These are phyloP conservation scores for Saprolegnia diclina DNA, from an alignment of 352 stramenopile genomes.

Conservation along the genomic window DNA sequence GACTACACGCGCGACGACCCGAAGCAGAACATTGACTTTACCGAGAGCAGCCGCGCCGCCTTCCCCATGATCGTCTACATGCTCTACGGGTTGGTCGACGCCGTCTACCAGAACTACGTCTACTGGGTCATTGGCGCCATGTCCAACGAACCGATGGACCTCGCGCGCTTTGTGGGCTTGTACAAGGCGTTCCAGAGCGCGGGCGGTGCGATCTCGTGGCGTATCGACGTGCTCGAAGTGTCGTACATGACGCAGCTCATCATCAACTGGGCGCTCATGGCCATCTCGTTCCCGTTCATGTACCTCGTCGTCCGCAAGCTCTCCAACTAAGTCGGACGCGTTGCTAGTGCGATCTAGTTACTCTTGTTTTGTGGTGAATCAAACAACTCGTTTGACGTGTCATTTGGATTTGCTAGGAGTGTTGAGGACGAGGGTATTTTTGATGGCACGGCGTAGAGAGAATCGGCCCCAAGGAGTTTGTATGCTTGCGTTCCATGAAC, in stretches of 20 bases:
- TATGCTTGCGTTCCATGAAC: no score
- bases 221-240: constrained; percentile 32
- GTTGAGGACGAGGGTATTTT: no score
- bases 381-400: no score
- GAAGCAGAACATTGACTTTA: constrained; percentile 34
- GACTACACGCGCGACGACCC: constrained; percentile 33
- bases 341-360: neutral
- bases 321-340: neutral
- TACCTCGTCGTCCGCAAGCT: neutral
- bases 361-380: no score
- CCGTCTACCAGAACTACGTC: constrained; percentile 64
- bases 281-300: constrained; percentile 15
- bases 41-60: constrained; percentile 9
- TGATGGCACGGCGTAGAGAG: no score
- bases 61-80: constrained; percentile 54
- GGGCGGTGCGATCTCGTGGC: constrained; percentile 37
- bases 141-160: constrained; percentile 33
- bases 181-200: constrained; percentile 63
- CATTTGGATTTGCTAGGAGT: no score
- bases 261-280: constrained; percentile 36
- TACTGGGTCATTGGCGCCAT: constrained; percentile 74
- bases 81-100: constrained; percentile 62
- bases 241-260: constrained; percentile 32
- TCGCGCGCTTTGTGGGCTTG: constrained; percentile 49
- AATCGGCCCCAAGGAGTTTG: no score